phyloP scores from a whole-genome alignment of 352 stramenopile species.

The Pythium myriotylum region DNA sequence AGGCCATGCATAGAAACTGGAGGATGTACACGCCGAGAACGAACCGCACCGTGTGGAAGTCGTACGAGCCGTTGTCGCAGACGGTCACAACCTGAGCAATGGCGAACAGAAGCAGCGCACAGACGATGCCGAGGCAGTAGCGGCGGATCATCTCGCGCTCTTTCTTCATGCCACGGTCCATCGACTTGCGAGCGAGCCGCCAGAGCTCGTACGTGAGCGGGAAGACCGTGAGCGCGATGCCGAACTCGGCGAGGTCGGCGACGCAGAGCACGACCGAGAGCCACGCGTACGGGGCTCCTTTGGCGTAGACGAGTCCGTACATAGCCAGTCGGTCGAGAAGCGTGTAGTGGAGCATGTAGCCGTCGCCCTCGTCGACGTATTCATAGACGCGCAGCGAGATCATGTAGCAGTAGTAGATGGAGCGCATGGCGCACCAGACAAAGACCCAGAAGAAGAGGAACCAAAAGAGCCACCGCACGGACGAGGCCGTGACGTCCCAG shows the following conservation, averaged over 20 bases:
- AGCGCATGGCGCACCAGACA: conserved; percentile 43
- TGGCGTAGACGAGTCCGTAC: conserved; percentile 32
- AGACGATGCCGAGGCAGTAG: conserved; percentile 37
- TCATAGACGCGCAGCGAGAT: neutral
- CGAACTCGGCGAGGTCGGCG: conserved; percentile 58
- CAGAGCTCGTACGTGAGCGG: conserved; percentile 61
- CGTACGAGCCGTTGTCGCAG: conserved; percentile 42
- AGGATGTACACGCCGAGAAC: conserved; percentile 50
- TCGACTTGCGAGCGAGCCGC: conserved; percentile 58
- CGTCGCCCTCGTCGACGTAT: conserved; percentile 15
- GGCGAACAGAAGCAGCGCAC: conserved; percentile 33
- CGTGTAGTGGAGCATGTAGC: neutral
- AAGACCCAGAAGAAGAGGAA: conserved; percentile 61
- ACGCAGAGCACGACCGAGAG: conserved; percentile 42
- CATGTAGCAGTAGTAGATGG: conserved; percentile 48
- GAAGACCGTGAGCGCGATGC: conserved; percentile 52
- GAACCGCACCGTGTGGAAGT: conserved; percentile 47
- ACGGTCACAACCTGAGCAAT: conserved; percentile 35
- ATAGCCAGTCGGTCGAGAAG: conserved; percentile 58
- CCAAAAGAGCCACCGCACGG: conserved; percentile 70
- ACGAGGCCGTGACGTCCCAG: conserved; percentile 30
- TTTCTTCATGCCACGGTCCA: conserved; percentile 54
- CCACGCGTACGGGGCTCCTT: conserved; percentile 24
- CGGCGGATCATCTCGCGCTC: conserved; percentile 46
- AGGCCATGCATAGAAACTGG: conserved; percentile 52